These are phyloP conservation scores for Saccharomycopsis schoenii DNA, from an alignment of 805 yeast genomes.

Conservation along the genomic window DNA sequence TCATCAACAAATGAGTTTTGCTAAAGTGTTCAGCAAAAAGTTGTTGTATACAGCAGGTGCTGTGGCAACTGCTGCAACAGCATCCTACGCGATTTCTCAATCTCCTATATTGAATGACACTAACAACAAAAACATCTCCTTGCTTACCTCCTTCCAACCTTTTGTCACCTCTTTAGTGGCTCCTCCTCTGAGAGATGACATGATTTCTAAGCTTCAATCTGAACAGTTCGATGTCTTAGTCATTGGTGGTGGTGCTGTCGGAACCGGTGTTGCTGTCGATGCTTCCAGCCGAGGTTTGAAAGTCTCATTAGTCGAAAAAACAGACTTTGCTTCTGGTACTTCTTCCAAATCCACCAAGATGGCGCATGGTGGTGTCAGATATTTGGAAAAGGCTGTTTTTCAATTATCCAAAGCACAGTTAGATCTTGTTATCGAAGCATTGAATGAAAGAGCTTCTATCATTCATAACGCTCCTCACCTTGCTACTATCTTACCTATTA, in stretches of 20 bases:
- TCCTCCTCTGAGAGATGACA: slow-evolving; percentile 49
- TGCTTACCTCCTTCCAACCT: neutral
- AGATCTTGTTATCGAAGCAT: slow-evolving; percentile 80
- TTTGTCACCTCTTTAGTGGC: slow-evolving; percentile 34
- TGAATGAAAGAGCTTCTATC: slow-evolving; percentile 79
- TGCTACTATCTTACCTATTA: slow-evolving; percentile 75
- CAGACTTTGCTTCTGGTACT: slow-evolving; percentile 88
- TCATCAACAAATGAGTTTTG: neutral
- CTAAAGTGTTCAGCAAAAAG: neutral
- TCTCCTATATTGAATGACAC: neutral
- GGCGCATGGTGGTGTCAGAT: slow-evolving; percentile 97
- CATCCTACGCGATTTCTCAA: neutral
- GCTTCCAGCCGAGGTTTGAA: slow-evolving; percentile 85
- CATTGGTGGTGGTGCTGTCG: slow-evolving; percentile 96
- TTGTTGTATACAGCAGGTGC: neutral
- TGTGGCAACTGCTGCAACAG: neutral
- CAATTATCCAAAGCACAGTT: slow-evolving; percentile 84
- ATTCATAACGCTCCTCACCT: slow-evolving; percentile 88
- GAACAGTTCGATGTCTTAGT: slow-evolving; percentile 69
- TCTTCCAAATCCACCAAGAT: slow-evolving; percentile 90
- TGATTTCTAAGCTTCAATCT: slow-evolving; percentile 39
- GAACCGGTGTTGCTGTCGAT: slow-evolving; percentile 87
- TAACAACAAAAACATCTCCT: neutral
- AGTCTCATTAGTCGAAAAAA: slow-evolving; percentile 77
- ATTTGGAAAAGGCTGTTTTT: slow-evolving; percentile 89